Evolutionary conservation across 129 eudicot species (phyloP).

Genomic region (Solidago caesia): DNA sequence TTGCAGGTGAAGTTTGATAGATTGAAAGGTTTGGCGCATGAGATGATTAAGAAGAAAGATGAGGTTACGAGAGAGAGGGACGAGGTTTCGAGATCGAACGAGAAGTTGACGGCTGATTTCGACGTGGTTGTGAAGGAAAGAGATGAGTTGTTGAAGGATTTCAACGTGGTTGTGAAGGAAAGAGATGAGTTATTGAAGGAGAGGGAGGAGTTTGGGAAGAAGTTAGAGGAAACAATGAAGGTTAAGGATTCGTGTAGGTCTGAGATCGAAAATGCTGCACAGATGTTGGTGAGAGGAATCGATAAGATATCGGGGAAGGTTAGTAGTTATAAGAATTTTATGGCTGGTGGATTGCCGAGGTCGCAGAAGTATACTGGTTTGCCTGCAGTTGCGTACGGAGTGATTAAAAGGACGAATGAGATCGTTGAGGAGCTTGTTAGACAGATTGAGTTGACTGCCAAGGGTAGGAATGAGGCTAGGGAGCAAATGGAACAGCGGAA

Average conservation of each 20-base stretch:
- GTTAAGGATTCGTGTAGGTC: conserved; percentile 56
- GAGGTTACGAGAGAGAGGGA: conserved; percentile 65
- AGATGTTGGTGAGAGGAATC: conserved; percentile 82
- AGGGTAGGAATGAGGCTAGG: conserved; percentile 70
- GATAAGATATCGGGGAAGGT: conserved; percentile 95
- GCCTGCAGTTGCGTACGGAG: conserved; percentile 92
- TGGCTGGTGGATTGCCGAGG: conserved; percentile 76
- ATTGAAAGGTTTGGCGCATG: conserved; percentile 68
- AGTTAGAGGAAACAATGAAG: conserved; percentile 61
- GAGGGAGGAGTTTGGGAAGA: conserved; percentile 47
- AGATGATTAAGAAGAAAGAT: conserved; percentile 81
- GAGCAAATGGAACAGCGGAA: conserved; percentile 84
- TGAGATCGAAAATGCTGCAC: conserved; percentile 72
- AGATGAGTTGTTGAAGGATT: conserved; percentile 38
- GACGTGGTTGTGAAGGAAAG: conserved; percentile 38
- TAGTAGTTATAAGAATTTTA: conserved; percentile 58
- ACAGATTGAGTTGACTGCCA: conserved; percentile 54
- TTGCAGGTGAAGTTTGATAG: conserved; percentile 62
- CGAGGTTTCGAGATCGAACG: conserved; percentile 46
- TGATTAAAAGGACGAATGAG: conserved; percentile 82
- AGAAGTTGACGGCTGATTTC: conserved; percentile 44
- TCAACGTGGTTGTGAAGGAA: conserved; percentile 39
- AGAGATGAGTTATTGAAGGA: conserved; percentile 48
- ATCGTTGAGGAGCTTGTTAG: conserved; percentile 85
- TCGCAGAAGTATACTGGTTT: conserved; percentile 85